These are phyloP conservation scores for Beauveria sp. DNA, from an alignment of 2,329 filamentous ascomycete genomes.

Conservation along the genomic window DNA sequence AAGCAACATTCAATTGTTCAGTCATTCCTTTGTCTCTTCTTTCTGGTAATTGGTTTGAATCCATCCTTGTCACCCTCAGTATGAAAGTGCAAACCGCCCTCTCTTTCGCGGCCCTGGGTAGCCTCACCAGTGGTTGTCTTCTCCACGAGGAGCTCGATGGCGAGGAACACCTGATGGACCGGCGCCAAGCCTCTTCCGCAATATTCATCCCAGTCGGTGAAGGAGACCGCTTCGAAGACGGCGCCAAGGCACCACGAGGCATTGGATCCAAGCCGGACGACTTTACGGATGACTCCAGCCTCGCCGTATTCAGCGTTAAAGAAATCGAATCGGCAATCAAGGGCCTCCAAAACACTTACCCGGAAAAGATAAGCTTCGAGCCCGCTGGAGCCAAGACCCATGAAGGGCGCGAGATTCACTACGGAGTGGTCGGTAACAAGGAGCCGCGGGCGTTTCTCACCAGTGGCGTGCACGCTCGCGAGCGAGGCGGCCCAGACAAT, in stretches of 20 bases:
- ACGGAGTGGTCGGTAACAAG: slow-evolving; percentile 34
- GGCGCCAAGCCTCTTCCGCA: slow-evolving; percentile 15
- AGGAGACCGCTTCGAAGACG: slow-evolving; percentile 35
- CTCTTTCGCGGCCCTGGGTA: slow-evolving; percentile 16
- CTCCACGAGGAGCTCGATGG: slow-evolving; percentile 28
- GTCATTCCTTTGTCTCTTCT: background rate
- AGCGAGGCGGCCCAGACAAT: slow-evolving; percentile 48
- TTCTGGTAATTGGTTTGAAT: background rate
- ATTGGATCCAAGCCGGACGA: slow-evolving; percentile 33
- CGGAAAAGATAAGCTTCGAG: background rate
- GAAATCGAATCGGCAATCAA: background rate
- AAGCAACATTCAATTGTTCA: background rate
- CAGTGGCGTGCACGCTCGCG: slow-evolving; percentile 48
- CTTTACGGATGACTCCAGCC: slow-evolving; percentile 31
- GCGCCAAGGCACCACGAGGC: slow-evolving; percentile 26
- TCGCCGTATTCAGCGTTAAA: slow-evolving; percentile 28
- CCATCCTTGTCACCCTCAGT: background rate
- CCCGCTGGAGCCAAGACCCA: slow-evolving; percentile 35
- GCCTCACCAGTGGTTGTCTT: slow-evolving; percentile 25
- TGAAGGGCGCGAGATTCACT: slow-evolving; percentile 31
- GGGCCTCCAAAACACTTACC: background rate
- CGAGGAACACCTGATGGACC: slow-evolving; percentile 11
- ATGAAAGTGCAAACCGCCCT: slow-evolving; percentile 22
- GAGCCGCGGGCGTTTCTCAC: slow-evolving; percentile 45
- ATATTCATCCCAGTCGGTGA: slow-evolving; percentile 30